These are phyloP conservation scores for Triticum urartu DNA, from an alignment of 176 grass and related monocot genomes.

Conservation along the genomic window DNA sequence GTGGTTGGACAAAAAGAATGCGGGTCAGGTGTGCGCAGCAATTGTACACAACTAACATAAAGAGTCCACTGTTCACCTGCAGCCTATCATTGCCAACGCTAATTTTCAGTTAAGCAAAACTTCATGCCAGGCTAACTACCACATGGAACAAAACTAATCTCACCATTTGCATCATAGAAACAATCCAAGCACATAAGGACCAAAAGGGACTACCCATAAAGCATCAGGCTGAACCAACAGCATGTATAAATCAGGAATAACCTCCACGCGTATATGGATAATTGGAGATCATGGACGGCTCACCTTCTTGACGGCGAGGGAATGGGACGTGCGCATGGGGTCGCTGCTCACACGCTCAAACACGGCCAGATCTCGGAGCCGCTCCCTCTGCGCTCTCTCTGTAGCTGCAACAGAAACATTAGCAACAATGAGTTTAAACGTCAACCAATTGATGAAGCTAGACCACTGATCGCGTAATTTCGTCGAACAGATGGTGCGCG, in stretches of 20 bases:
- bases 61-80: background rate
- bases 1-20: background rate
- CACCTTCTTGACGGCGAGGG: constrained; percentile 89
- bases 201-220: background rate
- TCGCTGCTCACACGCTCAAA: constrained; percentile 68
- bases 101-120: constrained; percentile 11
- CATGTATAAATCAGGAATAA: background rate
- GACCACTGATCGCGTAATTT: no score
- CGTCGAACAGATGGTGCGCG: no score
- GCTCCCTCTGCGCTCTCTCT: constrained; percentile 77
- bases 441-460: no score
- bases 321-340: constrained; percentile 54
- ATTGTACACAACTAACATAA: background rate
- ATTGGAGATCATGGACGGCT: constrained; percentile 15
- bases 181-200: constrained; percentile 12
- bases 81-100: background rate
- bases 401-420: constrained; percentile 45
- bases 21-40: background rate
- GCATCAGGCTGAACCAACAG: background rate
- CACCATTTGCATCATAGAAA: constrained; percentile 8
- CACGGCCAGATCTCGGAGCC: constrained; percentile 73
- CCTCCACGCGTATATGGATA: background rate
- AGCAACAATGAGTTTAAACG: background rate
- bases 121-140: constrained; percentile 6
- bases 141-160: constrained; percentile 10